These are phyloP conservation scores for Chrysosphaeria jannelii DNA, from an alignment of 2,329 filamentous ascomycete species.

Conservation along the genomic window DNA sequence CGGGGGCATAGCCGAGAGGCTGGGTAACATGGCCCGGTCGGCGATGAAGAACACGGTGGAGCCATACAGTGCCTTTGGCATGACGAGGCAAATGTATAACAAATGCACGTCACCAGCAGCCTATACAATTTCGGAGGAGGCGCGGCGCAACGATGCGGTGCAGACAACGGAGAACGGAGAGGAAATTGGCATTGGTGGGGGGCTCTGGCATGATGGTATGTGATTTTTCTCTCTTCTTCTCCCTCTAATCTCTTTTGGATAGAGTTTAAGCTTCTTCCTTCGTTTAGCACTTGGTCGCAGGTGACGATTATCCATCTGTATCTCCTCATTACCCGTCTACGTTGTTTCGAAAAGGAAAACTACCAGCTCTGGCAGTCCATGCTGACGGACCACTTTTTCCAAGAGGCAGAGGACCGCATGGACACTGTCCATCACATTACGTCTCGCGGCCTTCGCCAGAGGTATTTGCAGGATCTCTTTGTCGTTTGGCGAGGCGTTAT, in stretches of 20 bases:
- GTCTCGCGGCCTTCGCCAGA: slow-evolving; percentile 26
- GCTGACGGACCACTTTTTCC: slow-evolving; percentile 85
- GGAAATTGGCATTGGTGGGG: slow-evolving; percentile 44
- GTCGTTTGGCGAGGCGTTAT: slow-evolving; percentile 74
- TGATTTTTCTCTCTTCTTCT: background rate
- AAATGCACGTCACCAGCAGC: slow-evolving; percentile 41
- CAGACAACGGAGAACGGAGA: slow-evolving; percentile 48
- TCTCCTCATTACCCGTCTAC: slow-evolving; percentile 55
- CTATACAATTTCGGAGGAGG: slow-evolving; percentile 42
- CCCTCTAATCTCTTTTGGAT: background rate
- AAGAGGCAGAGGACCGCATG: slow-evolving; percentile 61
- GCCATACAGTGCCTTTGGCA: slow-evolving; percentile 45
- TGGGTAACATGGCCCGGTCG: slow-evolving; percentile 4
- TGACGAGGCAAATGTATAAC: slow-evolving; percentile 51
- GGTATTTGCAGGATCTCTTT: slow-evolving; percentile 64
- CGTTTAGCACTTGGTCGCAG: slow-evolving; percentile 88
- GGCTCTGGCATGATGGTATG: slow-evolving; percentile 57
- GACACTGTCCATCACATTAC: slow-evolving; percentile 45
- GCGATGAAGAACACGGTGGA: slow-evolving; percentile 5
- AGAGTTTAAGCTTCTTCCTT: slow-evolving; percentile 57
- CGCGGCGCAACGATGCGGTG: slow-evolving; percentile 33
- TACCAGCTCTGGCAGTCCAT: slow-evolving; percentile 63
- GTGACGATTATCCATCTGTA: slow-evolving; percentile 94
- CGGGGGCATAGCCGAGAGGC: slow-evolving; percentile 2
- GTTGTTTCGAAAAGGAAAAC: slow-evolving; percentile 39